These are phyloP conservation scores for Dioscorea zingiberensis DNA, from an alignment of 106 monocot species.

Conservation along the genomic window DNA sequence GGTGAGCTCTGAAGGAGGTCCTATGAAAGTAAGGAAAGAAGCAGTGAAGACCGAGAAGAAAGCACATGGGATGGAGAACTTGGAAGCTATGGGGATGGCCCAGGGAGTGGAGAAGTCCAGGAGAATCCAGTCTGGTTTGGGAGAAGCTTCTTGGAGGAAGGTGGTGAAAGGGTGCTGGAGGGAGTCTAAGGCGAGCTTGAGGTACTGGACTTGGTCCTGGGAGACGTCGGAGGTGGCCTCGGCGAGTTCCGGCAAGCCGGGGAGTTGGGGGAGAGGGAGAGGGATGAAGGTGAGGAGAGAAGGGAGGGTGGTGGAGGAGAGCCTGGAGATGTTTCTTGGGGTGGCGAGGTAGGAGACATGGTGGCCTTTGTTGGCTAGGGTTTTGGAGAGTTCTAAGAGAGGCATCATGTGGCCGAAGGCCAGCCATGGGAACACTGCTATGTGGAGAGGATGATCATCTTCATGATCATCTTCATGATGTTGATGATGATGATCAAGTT, in stretches of 20 bases:
- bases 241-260: conserved; percentile 31
- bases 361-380: conserved; percentile 41
- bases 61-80: conserved; percentile 15
- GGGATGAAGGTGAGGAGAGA: conserved; percentile 28
- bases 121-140: conserved; percentile 44
- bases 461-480: too few relatives aligned
- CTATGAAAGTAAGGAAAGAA: conserved; percentile 1
- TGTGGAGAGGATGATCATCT: conserved; percentile 12
- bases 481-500: too few relatives aligned
- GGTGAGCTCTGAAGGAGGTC: conserved; percentile 4
- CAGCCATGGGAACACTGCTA: conserved; percentile 55
- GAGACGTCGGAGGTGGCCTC: conserved; percentile 60
- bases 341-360: conserved; percentile 56
- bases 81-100: conserved; percentile 14
- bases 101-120: conserved; percentile 43
- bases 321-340: conserved; percentile 43
- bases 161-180: conserved; percentile 9
- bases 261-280: conserved; percentile 29
- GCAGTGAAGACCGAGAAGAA: conserved; percentile 19
- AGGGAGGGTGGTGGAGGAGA: conserved; percentile 25
- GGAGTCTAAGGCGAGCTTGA: conserved; percentile 45
- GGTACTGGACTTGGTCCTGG: conserved; percentile 25
- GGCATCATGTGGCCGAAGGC: conserved; percentile 60
- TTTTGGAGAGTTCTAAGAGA: conserved; percentile 55
- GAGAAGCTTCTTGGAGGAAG: conserved; percentile 9